These are phyloP conservation scores for Aspergillus sp. DNA, from an alignment of 2,329 filamentous ascomycete species.

Conservation along the genomic window DNA sequence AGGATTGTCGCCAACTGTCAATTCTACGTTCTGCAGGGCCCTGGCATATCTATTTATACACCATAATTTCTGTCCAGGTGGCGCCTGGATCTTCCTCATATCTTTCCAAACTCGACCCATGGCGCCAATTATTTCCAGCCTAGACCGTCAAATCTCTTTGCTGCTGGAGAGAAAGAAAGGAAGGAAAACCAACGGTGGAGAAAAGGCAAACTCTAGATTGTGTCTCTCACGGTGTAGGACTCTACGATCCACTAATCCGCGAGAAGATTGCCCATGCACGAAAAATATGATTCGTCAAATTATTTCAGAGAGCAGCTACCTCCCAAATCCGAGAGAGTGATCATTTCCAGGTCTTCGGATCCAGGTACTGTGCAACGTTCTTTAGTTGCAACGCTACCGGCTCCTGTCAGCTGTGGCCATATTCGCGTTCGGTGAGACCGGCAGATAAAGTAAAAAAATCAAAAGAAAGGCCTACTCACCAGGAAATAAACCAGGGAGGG, in stretches of 20 bases:
- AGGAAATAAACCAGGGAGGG: neutral
- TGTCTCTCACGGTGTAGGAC: neutral
- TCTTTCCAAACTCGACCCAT: neutral
- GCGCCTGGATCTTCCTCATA: neutral
- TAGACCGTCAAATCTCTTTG: neutral
- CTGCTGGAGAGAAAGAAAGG: neutral
- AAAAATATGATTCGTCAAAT: neutral
- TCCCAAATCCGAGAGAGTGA: neutral
- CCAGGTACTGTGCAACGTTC: neutral
- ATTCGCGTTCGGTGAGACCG: neutral
- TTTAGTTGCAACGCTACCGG: neutral
- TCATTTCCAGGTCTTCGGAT: neutral
- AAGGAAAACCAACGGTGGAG: neutral
- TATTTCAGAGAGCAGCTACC: neutral
- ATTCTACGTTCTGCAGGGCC: neutral
- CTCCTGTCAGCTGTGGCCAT: neutral
- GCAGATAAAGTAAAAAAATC: neutral
- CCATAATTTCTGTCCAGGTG: neutral
- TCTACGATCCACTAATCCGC: neutral
- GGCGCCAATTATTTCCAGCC: neutral
- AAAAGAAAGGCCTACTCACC: neutral
- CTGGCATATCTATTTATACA: neutral
- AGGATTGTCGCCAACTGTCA: neutral
- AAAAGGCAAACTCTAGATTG: neutral
- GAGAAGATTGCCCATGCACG: neutral